Conservation (phyloP, 179 eudicot genomes). For the Patellifolia procumbens region DNA sequence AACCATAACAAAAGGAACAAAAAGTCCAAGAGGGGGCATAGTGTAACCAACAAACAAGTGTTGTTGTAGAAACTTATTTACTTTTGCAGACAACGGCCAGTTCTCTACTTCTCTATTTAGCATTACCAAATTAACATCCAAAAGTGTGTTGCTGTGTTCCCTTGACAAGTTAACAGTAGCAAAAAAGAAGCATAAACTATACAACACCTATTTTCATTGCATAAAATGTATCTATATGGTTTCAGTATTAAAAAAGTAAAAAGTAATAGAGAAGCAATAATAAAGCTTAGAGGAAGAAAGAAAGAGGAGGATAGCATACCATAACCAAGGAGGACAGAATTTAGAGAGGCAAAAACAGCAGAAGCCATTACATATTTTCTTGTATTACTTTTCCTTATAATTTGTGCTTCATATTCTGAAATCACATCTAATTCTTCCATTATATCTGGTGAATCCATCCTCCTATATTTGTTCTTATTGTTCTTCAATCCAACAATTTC, state of each 20-base stretch:
- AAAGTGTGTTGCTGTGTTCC: too few relatives aligned
- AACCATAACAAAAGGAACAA: too few relatives aligned
- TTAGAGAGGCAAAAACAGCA: constrained; percentile 83
- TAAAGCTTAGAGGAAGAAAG: not conserved
- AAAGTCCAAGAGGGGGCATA: too few relatives aligned
- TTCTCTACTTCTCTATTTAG: too few relatives aligned
- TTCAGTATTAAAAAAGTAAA: not conserved
- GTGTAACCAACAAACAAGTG: too few relatives aligned
- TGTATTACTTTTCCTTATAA: constrained; percentile 39
- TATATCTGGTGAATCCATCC: constrained; percentile 60
- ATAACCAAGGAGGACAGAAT: constrained; percentile 92
- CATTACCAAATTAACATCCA: too few relatives aligned
- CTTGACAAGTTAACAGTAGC: too few relatives aligned
- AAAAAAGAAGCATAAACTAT: too few relatives aligned
- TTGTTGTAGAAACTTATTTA: too few relatives aligned
- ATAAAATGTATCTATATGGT: too few relatives aligned
- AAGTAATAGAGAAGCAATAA: not conserved
- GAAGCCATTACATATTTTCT: constrained; percentile 68
- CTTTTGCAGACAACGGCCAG: too few relatives aligned
- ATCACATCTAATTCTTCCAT: constrained; percentile 38
- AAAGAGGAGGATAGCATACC: constrained; percentile 37
- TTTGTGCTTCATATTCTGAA: constrained; percentile 32
- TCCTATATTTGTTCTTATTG: constrained; percentile 62
- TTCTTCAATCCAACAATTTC: constrained; percentile 17
- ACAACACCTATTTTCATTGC: not conserved